Evolutionary conservation across 306 rosid genomes (phyloP).

Genomic region (Fragaria iinumae): DNA sequence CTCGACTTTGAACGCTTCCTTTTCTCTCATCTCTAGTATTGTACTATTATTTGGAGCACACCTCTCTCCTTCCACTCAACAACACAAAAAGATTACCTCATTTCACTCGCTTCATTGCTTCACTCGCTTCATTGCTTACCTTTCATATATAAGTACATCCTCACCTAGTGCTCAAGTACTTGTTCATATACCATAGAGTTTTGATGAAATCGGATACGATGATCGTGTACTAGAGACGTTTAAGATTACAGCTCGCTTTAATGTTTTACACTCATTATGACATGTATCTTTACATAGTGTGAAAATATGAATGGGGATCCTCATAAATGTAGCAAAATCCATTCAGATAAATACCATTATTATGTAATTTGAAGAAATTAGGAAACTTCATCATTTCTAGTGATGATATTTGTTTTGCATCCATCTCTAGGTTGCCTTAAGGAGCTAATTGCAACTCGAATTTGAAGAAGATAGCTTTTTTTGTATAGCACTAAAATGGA

Average conservation of each 20-base stretch:
- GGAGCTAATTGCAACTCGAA: background rate
- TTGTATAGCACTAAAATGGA: background rate
- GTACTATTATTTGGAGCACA: background rate
- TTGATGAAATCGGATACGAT: no score
- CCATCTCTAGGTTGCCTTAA: background rate
- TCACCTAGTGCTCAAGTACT: background rate
- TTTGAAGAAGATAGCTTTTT: no score
- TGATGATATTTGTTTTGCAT: background rate
- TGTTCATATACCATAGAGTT: no score
- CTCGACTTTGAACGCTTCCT: background rate
- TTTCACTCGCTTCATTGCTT: background rate
- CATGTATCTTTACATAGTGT: background rate
- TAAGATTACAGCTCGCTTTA: no score
- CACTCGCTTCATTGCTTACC: background rate
- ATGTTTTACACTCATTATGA: no score
- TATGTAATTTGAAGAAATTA: no score
- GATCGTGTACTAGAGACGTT: no score
- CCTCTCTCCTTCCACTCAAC: background rate
- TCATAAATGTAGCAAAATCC: background rate
- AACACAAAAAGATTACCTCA: background rate
- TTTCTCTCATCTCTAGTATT: background rate
- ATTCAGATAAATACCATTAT: no score
- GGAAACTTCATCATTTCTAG: no score
- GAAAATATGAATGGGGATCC: background rate
- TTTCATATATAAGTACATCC: background rate